Conservation (phyloP, 352 stramenopile species). For the Phytophthora syringae region DNA sequence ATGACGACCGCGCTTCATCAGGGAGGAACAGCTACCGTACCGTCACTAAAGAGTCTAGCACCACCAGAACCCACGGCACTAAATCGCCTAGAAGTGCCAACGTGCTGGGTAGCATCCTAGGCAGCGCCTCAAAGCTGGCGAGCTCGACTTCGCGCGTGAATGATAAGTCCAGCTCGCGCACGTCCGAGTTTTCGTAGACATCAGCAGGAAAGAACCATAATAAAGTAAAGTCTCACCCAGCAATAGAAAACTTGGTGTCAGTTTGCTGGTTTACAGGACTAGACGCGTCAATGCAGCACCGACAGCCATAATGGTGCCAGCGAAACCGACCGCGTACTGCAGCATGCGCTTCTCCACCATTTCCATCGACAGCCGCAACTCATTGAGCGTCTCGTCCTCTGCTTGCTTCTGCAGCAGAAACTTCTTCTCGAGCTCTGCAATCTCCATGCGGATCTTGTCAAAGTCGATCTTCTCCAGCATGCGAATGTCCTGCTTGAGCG, state of each 20-base stretch:
- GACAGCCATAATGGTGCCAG: slow-evolving; percentile 88
- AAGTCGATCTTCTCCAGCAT: slow-evolving; percentile 93
- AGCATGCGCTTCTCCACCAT: slow-evolving; percentile 91
- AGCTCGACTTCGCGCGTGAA: slow-evolving; percentile 71
- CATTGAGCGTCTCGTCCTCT: slow-evolving; percentile 88
- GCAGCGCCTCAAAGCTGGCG: slow-evolving; percentile 66
- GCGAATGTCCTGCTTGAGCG: slow-evolving; percentile 90
- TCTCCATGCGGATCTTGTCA: slow-evolving; percentile 89
- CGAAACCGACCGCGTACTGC: slow-evolving; percentile 88
- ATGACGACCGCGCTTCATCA: slow-evolving; percentile 17
- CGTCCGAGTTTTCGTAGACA: slow-evolving; percentile 47
- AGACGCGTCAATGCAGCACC: slow-evolving; percentile 77
- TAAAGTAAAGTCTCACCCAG: background rate
- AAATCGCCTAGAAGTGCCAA: slow-evolving; percentile 32
- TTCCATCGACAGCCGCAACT: slow-evolving; percentile 88
- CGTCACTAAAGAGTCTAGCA: slow-evolving; percentile 19
- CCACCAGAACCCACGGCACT: slow-evolving; percentile 7
- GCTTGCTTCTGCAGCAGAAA: slow-evolving; percentile 91
- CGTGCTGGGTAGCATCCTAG: slow-evolving; percentile 71
- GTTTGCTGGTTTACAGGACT: slow-evolving; percentile 55
- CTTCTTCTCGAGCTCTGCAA: slow-evolving; percentile 89
- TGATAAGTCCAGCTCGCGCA: slow-evolving; percentile 51
- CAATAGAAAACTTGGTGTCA: too few species aligned
- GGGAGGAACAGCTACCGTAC: slow-evolving; percentile 29
- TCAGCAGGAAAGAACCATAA: background rate